Percentiles rank a stretch among this genome's conserved stretches.
Evolutionary conservation across 768 basidiomycete species (phyloP).

Genomic region (Leccinum subgranulosum): DNA sequence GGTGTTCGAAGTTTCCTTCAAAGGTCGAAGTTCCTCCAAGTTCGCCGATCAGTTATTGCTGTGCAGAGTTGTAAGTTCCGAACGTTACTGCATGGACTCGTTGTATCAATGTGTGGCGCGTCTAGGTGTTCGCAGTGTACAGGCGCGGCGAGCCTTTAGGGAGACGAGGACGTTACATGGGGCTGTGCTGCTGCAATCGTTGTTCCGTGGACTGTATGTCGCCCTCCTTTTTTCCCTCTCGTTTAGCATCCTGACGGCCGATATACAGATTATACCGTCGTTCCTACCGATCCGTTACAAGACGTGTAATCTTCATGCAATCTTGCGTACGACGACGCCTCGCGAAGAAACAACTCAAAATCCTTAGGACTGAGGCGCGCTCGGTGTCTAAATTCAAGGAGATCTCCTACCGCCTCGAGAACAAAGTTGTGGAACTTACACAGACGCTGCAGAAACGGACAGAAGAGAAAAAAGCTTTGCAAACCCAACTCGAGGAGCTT

Average conservation of each 20-base stretch:
- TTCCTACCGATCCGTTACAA: slow-evolving; percentile 55
- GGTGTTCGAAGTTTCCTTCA: slow-evolving; percentile 71
- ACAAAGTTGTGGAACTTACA: slow-evolving; percentile 98
- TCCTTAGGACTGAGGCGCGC: slow-evolving; percentile 85
- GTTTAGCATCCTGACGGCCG: slow-evolving; percentile 3
- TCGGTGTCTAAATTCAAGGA: slow-evolving; percentile 99
- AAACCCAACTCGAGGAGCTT: slow-evolving; percentile 67
- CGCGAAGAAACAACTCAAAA: slow-evolving; percentile 82
- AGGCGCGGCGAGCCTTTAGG: slow-evolving; percentile 58
- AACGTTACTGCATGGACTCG: background rate
- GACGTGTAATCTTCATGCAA: slow-evolving; percentile 79
- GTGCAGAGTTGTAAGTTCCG: slow-evolving; percentile 80
- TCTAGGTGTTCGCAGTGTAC: slow-evolving; percentile 71
- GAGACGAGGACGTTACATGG: slow-evolving; percentile 57
- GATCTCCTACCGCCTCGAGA: slow-evolving; percentile 95
- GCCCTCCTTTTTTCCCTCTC: slow-evolving; percentile 27
- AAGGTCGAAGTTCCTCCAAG: slow-evolving; percentile 63
- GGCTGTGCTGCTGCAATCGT: slow-evolving; percentile 72
- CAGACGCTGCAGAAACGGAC: slow-evolving; percentile 89
- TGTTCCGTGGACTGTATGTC: slow-evolving; percentile 85
- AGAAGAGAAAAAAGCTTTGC: slow-evolving; percentile 85
- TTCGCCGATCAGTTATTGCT: slow-evolving; percentile 58
- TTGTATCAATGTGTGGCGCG: slow-evolving; percentile 5
- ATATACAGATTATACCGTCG: slow-evolving; percentile 51
- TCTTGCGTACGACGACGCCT: slow-evolving; percentile 87